A percentile compares a stretch with the other conserved stretches of the same genome.
phyloP scores from a whole-genome alignment of 176 grass and related monocot species.

The Saccharum officinarum region DNA sequence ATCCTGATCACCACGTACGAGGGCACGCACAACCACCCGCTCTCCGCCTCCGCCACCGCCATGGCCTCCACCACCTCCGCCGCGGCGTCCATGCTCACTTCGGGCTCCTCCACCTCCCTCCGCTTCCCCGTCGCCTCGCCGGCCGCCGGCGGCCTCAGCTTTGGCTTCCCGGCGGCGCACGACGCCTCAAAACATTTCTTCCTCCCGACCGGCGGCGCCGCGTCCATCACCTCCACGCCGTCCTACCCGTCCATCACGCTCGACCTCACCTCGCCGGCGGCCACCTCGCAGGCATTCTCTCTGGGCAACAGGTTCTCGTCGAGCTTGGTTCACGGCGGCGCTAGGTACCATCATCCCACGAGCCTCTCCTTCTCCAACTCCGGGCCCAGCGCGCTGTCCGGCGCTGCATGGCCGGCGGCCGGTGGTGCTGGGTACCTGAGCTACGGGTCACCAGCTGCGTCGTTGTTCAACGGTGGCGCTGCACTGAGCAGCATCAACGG shows the following conservation, averaged over 20 bases:
- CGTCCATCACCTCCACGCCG: slow-evolving; percentile 59
- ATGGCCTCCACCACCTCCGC: slow-evolving; percentile 95
- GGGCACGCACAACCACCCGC: slow-evolving; percentile 84
- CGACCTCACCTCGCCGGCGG: slow-evolving; percentile 68
- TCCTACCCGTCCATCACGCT: slow-evolving; percentile 86
- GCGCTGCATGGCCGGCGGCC: slow-evolving; percentile 39
- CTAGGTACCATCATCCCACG: slow-evolving; percentile 65
- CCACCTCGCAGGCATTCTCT: slow-evolving; percentile 38
- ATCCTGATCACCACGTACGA: slow-evolving; percentile 96
- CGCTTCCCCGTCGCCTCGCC: slow-evolving; percentile 5
- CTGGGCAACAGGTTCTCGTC: slow-evolving; percentile 48
- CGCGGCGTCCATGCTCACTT: slow-evolving; percentile 79
- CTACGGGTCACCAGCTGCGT: slow-evolving; percentile 35
- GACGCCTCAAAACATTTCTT: slow-evolving; percentile 32
- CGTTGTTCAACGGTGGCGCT: slow-evolving; percentile 28
- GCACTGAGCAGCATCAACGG: slow-evolving; percentile 33
- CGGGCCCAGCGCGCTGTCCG: slow-evolving; percentile 36
- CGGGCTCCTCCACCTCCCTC: slow-evolving; percentile 57
- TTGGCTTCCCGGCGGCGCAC: slow-evolving; percentile 24
- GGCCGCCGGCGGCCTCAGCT: slow-evolving; percentile 33
- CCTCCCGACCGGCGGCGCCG: slow-evolving; percentile 42
- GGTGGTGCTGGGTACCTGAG: slow-evolving; percentile 38
- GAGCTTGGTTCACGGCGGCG: slow-evolving; percentile 4
- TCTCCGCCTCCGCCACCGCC: slow-evolving; percentile 68
- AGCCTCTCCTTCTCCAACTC: slow-evolving; percentile 73